Evolutionary conservation across 2,329 filamentous ascomycete genomes (phyloP).

Genomic region (Thermothelomyces thermophilus): DNA sequence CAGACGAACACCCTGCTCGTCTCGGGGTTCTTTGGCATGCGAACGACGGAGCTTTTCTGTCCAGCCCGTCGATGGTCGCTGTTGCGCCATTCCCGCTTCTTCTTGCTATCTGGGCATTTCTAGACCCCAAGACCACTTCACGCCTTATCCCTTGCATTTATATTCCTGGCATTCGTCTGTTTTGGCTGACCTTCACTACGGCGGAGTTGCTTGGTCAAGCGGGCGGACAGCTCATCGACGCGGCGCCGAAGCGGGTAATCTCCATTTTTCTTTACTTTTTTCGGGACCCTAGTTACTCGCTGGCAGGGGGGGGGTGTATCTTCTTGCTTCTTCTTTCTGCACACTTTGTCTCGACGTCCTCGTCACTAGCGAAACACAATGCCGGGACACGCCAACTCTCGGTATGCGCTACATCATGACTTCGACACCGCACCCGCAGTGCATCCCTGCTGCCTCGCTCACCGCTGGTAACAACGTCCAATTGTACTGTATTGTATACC

Average conservation of each 20-base stretch:
- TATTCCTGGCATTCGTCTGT: too few species aligned
- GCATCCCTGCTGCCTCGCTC: constrained; percentile 10
- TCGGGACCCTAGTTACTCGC: too few species aligned
- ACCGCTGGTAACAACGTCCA: constrained; percentile 7
- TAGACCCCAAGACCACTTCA: constrained; percentile 9
- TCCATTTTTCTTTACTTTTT: not conserved
- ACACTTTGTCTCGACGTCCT: constrained; percentile 2
- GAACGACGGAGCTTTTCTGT: constrained; percentile 13
- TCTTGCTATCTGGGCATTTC: constrained; percentile 2
- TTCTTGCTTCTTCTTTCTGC: constrained; percentile 20
- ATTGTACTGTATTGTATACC: too few species aligned
- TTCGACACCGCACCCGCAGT: constrained; percentile 10
- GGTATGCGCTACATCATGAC: not conserved
- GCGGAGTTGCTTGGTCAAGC: constrained; percentile 10
- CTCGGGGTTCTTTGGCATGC: constrained; percentile 13
- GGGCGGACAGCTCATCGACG: constrained; percentile 16
- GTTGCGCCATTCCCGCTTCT: not conserved
- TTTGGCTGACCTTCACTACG: too few species aligned
- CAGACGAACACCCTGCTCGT: constrained; percentile 2
- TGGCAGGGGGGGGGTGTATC: constrained; percentile 8
- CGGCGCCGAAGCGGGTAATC: constrained; percentile 5
- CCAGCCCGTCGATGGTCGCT: constrained; percentile 8
- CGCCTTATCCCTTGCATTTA: constrained; percentile 1
- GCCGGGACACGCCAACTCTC: constrained; percentile 2
- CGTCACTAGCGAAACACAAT: not conserved